phyloP scores from a whole-genome alignment of 2,329 filamentous ascomycete species.

The Huntiella moniliformis region DNA sequence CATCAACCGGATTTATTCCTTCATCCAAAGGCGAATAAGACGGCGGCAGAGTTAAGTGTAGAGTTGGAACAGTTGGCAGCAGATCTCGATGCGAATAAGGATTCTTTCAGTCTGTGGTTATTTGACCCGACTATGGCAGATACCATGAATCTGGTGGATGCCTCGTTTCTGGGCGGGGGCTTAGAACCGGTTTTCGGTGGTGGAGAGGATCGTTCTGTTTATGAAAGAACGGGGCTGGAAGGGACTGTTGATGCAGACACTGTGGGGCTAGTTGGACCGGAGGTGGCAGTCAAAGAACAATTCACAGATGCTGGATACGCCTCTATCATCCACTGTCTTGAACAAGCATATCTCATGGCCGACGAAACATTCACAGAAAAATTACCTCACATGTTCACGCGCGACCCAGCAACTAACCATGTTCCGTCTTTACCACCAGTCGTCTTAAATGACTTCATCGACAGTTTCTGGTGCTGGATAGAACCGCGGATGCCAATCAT shows the following conservation, averaged over 20 bases:
- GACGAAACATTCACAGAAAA: not conserved
- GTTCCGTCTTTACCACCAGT: constrained; percentile 43
- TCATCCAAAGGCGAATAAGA: constrained; percentile 7
- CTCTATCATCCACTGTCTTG: not conserved
- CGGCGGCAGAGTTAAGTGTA: no score
- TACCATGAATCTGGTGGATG: constrained; percentile 24
- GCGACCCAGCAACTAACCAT: constrained; percentile 13
- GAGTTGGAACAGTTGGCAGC: constrained; percentile 14
- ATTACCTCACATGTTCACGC: no score
- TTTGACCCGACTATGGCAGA: constrained; percentile 26
- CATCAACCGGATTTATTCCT: not conserved
- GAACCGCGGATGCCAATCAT: constrained; percentile 75
- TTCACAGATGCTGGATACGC: constrained; percentile 22
- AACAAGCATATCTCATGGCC: constrained; percentile 1
- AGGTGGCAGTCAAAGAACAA: not conserved
- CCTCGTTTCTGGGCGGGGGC: constrained; percentile 30
- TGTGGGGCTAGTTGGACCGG: not conserved
- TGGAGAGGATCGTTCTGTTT: no score
- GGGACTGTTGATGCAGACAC: not conserved
- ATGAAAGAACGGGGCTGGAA: no score
- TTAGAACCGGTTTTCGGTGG: constrained; percentile 27
- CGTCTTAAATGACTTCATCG: constrained; percentile 70
- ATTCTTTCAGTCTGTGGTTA: constrained; percentile 33
- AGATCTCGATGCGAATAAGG: constrained; percentile 14
- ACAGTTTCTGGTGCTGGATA: constrained; percentile 76